Percentiles rank a stretch among this genome's conserved stretches.
Evolutionary conservation across 306 rosid genomes (phyloP).

Genomic region (Arachis hypogaea): DNA sequence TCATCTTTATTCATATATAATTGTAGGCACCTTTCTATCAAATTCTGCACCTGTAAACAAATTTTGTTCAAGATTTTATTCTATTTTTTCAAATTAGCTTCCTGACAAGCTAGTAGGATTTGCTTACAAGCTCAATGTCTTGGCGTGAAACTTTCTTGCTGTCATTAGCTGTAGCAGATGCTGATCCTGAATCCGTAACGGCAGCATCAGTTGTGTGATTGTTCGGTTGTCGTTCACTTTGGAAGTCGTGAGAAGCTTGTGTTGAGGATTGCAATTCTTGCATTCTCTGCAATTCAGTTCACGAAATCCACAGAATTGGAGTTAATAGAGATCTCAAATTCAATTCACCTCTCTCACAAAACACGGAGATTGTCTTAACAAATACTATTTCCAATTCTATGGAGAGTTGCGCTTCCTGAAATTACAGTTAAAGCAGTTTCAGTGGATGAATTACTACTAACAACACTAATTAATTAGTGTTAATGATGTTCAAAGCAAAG

Average conservation of each 20-base stretch:
- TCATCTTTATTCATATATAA: constrained; percentile 87
- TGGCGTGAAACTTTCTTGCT: constrained; percentile 73
- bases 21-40: constrained; percentile 82
- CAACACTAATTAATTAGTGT: too few relatives aligned
- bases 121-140: constrained; percentile 78
- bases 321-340: constrained; percentile 12
- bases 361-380: constrained; percentile 41
- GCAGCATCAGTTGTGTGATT: constrained; percentile 65
- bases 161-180: constrained; percentile 70
- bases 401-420: not conserved
- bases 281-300: constrained; percentile 47
- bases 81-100: constrained; percentile 22
- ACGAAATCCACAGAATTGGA: not conserved
- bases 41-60: constrained; percentile 71
- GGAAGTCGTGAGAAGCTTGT: constrained; percentile 62
- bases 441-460: not conserved
- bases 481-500: not conserved
- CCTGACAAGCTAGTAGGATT: constrained; percentile 9
- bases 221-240: constrained; percentile 58
- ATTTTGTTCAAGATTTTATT: constrained; percentile 34
- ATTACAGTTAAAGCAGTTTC: not conserved
- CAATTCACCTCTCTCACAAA: constrained; percentile 26
- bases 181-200: constrained; percentile 59
- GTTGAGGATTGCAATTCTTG: constrained; percentile 64
- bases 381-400: constrained; percentile 1